Evolutionary conservation across 2,329 filamentous ascomycete species (phyloP).

Genomic region (Penicillium sp.): DNA sequence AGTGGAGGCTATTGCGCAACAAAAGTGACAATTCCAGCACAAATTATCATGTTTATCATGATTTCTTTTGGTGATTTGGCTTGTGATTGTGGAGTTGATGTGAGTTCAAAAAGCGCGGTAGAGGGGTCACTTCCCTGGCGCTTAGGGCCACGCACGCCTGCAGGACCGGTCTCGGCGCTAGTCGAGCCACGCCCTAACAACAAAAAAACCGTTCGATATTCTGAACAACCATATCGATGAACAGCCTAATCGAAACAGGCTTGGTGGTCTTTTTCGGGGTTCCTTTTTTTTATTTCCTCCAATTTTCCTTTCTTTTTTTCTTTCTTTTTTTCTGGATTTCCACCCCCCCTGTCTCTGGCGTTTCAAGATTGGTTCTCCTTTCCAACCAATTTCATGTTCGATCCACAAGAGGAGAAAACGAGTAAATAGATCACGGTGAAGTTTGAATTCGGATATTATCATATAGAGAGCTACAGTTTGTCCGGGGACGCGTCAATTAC

Average conservation of each 20-base stretch:
- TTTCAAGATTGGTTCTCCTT: background rate
- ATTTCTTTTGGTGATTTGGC: background rate
- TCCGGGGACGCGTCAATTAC: background rate
- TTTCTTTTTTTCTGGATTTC: background rate
- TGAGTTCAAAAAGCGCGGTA: constrained; percentile 1
- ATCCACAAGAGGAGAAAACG: background rate
- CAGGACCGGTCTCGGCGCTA: constrained; percentile 9
- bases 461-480: background rate
- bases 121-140: constrained; percentile 11
- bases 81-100: background rate
- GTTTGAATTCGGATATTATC: background rate
- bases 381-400: background rate
- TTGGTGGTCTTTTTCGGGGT: constrained; percentile 4
- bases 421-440: background rate
- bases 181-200: background rate
- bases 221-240: constrained; percentile 9
- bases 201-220: constrained; percentile 10
- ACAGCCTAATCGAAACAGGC: background rate
- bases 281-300: background rate
- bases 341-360: background rate
- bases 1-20: constrained; percentile 33
- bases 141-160: constrained; percentile 24
- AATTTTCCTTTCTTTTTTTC: background rate
- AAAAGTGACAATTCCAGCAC: constrained; percentile 4
- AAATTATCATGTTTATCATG: background rate